phyloP scores from a whole-genome alignment of 176 grass and related monocot species.

The Melocanna baccifera region DNA sequence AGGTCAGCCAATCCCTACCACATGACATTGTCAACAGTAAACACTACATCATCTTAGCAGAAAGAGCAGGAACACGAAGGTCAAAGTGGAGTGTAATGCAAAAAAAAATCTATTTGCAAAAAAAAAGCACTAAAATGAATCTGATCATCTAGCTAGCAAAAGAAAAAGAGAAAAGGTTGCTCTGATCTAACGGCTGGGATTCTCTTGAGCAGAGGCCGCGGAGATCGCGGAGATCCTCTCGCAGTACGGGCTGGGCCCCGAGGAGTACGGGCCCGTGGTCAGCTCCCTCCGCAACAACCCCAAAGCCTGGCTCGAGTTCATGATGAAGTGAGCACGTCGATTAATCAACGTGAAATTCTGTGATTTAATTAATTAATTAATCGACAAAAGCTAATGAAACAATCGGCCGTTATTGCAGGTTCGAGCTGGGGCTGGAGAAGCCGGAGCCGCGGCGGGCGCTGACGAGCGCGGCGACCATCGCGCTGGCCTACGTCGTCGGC shows the following conservation, averaged over 20 bases:
- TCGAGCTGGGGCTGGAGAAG: conserved; percentile 85
- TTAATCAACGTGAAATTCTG: not conserved
- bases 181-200: not conserved
- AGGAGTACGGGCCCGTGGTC: conserved; percentile 72
- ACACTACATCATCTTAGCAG: not conserved
- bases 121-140: not conserved
- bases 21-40: not conserved
- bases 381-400: too few relatives aligned
- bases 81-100: too few relatives aligned
- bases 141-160: not conserved
- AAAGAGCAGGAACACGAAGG: too few relatives aligned
- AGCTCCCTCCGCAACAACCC: conserved; percentile 66
- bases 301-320: conserved; percentile 92
- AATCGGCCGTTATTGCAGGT: conserved; percentile 24
- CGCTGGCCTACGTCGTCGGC: conserved; percentile 61
- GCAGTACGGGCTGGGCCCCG: conserved; percentile 69
- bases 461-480: conserved; percentile 75
- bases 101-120: too few relatives aligned
- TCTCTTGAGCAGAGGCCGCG: conserved; percentile 56
- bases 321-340: conserved; percentile 71
- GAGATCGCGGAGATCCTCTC: conserved; percentile 86
- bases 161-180: not conserved
- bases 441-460: conserved; percentile 76
- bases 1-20: not conserved
- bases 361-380: too few relatives aligned